Conservation (phyloP, 225 moss, liverwort and hornwort species). For the Pseudisothecium myosuroides region DNA sequence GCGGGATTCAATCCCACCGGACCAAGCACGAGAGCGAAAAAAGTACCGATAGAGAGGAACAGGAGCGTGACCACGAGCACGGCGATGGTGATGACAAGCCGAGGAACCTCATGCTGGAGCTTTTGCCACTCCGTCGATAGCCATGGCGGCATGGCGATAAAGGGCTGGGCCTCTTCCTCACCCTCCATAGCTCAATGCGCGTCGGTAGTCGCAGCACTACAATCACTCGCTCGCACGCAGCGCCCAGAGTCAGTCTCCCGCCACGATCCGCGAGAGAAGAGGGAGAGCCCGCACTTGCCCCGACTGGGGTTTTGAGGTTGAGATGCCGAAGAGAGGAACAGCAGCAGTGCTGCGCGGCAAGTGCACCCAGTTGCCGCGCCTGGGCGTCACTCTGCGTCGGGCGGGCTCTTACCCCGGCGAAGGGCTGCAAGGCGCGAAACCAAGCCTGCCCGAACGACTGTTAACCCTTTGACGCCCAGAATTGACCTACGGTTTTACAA, state of each 20-base stretch:
- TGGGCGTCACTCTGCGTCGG: background rate
- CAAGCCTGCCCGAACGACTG: background rate
- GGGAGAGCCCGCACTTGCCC: accelerated
- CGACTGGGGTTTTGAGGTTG: background rate
- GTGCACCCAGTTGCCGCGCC: background rate
- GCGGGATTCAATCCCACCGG: background rate
- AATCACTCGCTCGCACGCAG: background rate
- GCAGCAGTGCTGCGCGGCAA: background rate
- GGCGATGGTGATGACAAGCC: conserved; percentile 9
- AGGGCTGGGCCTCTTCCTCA: background rate
- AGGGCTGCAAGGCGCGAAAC: background rate
- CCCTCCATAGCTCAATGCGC: conserved; percentile 5
- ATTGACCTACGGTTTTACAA: no score
- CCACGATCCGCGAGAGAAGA: background rate
- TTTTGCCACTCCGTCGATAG: background rate
- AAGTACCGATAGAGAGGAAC: conserved; percentile 2
- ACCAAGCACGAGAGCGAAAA: background rate
- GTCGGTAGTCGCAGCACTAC: background rate
- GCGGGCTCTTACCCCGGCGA: background rate
- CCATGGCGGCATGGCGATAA: conserved; percentile 5
- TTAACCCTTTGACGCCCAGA: no score
- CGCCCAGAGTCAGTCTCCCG: background rate
- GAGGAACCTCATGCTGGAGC: conserved; percentile 8
- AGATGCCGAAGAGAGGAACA: no score
- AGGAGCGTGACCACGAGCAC: conserved; percentile 28